A percentile compares a stretch with the other conserved stretches of the same genome.
These are phyloP conservation scores for Botrytis sinoallii DNA, from an alignment of 2,329 filamentous ascomycete genomes.

Conservation along the genomic window DNA sequence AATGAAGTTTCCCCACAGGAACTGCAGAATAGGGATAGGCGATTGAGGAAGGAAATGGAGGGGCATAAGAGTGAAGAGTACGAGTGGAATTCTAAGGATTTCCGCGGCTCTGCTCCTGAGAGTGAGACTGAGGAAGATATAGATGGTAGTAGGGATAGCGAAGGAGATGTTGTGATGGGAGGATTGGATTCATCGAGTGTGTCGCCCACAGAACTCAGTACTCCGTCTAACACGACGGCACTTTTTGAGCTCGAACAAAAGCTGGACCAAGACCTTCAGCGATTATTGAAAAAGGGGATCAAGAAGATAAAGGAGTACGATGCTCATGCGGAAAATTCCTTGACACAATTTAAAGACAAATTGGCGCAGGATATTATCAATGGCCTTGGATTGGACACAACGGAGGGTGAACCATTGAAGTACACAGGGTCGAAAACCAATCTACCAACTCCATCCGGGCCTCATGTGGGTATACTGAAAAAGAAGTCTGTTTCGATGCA, in stretches of 20 bases:
- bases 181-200: background rate
- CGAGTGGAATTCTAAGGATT: slow-evolving; percentile 13
- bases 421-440: background rate
- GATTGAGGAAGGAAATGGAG: background rate
- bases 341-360: slow-evolving; percentile 18
- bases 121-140: slow-evolving; percentile 10
- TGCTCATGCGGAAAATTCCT: slow-evolving; percentile 21
- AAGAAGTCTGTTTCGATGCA: background rate
- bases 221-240: slow-evolving; percentile 9
- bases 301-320: slow-evolving; percentile 29
- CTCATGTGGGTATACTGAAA: background rate
- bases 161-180: slow-evolving; percentile 26
- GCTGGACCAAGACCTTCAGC: slow-evolving; percentile 17
- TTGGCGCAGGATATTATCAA: slow-evolving; percentile 16
- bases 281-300: slow-evolving; percentile 21
- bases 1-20: slow-evolving; percentile 23
- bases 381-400: background rate
- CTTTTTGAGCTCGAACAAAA: slow-evolving; percentile 19
- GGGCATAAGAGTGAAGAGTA: slow-evolving; percentile 20
- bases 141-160: slow-evolving; percentile 9
- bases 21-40: slow-evolving; percentile 14
- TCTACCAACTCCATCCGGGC: background rate
- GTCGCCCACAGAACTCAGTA: background rate
- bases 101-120: background rate
- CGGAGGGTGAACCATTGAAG: background rate